A percentile compares a stretch with the other conserved stretches of the same genome.
These are phyloP conservation scores for Plasmodium knowlesi DNA, from an alignment of 169 alveolate species.

Conservation along the genomic window DNA sequence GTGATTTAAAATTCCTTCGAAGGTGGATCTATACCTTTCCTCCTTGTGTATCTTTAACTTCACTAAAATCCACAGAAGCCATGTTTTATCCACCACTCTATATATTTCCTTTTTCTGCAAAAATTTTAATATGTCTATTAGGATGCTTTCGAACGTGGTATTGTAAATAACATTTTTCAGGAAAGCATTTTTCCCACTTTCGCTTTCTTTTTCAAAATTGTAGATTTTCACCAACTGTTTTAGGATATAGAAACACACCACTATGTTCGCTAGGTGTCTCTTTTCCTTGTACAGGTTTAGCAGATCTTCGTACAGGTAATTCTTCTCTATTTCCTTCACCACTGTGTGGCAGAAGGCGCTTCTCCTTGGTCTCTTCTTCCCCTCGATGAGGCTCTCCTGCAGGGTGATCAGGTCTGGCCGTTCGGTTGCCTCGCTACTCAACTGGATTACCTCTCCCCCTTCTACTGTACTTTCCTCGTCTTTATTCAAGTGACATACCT, in stretches of 20 bases:
- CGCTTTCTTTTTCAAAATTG: slow-evolving; percentile 48
- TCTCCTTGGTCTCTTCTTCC: not conserved
- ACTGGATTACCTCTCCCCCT: not conserved
- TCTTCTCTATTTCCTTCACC: slow-evolving; percentile 61
- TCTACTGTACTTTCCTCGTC: not conserved
- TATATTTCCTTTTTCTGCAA: slow-evolving; percentile 63
- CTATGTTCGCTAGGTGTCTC: slow-evolving; percentile 66
- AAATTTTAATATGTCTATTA: slow-evolving; percentile 34
- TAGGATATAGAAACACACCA: slow-evolving; percentile 56
- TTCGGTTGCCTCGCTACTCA: not conserved
- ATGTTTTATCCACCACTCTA: slow-evolving; percentile 67
- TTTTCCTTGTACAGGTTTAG: slow-evolving; percentile 32
- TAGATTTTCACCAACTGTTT: slow-evolving; percentile 40
- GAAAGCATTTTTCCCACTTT: not conserved
- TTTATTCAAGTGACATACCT: not conserved
- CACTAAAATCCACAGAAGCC: slow-evolving; percentile 55
- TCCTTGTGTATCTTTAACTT: slow-evolving; percentile 69
- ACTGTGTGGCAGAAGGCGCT: slow-evolving; percentile 33
- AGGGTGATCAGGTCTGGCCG: not conserved
- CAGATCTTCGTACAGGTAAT: slow-evolving; percentile 47
- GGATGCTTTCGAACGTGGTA: slow-evolving; percentile 23
- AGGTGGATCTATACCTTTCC: slow-evolving; percentile 21
- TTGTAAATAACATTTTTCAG: slow-evolving; percentile 24
- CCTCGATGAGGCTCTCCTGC: slow-evolving; percentile 2
- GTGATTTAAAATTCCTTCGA: slow-evolving; percentile 13